Evolutionary conservation across 192 early-diverging fungal species (phyloP), one percentile per base, ranked within the genome.

Genomic region (Gonapodya sp.): DNA sequence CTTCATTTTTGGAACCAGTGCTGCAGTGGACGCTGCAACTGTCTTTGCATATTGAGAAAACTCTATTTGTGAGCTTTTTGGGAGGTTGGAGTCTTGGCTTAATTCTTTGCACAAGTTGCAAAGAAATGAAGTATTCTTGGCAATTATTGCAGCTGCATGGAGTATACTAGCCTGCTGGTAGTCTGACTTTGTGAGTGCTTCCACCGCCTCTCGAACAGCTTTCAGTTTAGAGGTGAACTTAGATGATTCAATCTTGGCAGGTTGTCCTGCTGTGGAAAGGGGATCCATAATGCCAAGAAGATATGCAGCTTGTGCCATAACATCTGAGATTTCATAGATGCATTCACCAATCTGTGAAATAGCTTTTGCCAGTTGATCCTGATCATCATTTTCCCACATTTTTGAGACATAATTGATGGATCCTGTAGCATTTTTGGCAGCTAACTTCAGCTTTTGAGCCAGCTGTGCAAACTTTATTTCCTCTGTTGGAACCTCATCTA

Each of bases 21-120:
- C 79, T 16, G 87, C 81, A 0, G 89, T 90, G 14, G 81, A 79
- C 0, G 36, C 78, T 0, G 89, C 89, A 73, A 89, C 72, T 34
- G 89, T 86, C 73, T 86, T 88, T 1, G 87, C 86, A 34, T 81
- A 81, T 0, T 30, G 2, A 24, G 87, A 78, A 36, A 90, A 90
- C 74, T 85, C 73, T 81, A 73, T 74, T 84, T 90, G n/a, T 85
- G 36, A 32, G n/a, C 16, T 35, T 74, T 36, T 1, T 83, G 73
- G 35, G 78, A 77, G n/a, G 85, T 35, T 1, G 31, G 85, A 16
- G 31, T 86, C 85, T n/a, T 75, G 36, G 0, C 84, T 84, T 1
- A 86, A 85, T 16, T n/a, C 36, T 78, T 89, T 88, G 82, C 85
- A 90, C 0, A 79, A 31, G 36, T 35, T 84, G 80, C 89, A 90